Evolutionary conservation across 352 stramenopile genomes (phyloP), one percentile per base, ranked within the genome.

Genomic region (Plasmopara halstedii): DNA sequence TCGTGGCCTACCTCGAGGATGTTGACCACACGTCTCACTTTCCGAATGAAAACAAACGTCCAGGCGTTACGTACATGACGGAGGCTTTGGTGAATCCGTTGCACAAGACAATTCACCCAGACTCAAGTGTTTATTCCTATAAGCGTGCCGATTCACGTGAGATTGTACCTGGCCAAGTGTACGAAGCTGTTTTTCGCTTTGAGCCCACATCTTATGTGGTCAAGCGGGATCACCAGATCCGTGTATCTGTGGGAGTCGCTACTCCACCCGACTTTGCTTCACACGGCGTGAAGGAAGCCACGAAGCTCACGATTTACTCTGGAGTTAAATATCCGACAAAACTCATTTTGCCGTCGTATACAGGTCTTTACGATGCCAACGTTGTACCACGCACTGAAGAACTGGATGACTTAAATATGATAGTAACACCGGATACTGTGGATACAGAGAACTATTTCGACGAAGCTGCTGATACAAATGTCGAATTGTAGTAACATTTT

Each of bases 171-270:
- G 70, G 64, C 35, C 56, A 75, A 40, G 73, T 91, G 4, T 88
- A 91, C 62, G 74, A 91, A 52, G 77, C 80, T 27, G 70, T 85
- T 51, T 67, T 91, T 40, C 71, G 70, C 15, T 91, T 91, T 43
- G 37, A 86, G 58, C 72, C 76, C 4, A 75, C 77, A 25, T 87
- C 76, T 57, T 91, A 88, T 56, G 58, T 88, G 7, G 49, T 91
- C 22, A 84, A 88, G 61, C 77, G 67, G 46, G 47, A 85, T 48
- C 80, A 91, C 53, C 74, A 88, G 52, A 45, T 91, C 31, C 80
- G 80, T 36, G 56, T 91, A 36, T 73, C 70, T 21, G 80, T 91
- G 29, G 77, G 77, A 27, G 62, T 82, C 22, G 71, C 65, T 3
- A 64, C 59, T 41, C 58, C 67, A 13, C 71, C 66, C 10, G 70